These are phyloP conservation scores for Fusarium mangiferae DNA, from an alignment of 2,329 filamentous ascomycete genomes.

Conservation along the genomic window DNA sequence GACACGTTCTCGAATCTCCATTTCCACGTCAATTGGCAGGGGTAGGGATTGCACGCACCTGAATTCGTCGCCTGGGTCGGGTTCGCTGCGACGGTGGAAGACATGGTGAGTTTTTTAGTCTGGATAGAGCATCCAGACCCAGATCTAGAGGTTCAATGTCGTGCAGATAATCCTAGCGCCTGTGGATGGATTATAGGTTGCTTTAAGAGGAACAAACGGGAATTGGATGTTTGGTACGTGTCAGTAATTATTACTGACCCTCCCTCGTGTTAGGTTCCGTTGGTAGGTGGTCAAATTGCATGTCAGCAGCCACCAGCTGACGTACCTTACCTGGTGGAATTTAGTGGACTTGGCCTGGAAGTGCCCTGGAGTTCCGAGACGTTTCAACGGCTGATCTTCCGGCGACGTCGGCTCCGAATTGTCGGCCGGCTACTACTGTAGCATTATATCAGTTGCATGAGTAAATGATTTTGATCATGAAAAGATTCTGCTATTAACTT, in stretches of 20 bases:
- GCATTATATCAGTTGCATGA: not conserved
- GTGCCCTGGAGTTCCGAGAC: constrained; percentile 25
- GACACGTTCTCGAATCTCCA: constrained; percentile 45
- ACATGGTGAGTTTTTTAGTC: constrained; percentile 49
- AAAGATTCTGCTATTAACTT: not conserved
- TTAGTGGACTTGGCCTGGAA: constrained; percentile 39
- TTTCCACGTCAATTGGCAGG: constrained; percentile 37
- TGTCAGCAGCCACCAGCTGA: constrained; percentile 37
- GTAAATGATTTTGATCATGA: not conserved
- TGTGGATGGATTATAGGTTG: constrained; percentile 7
- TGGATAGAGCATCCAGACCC: constrained; percentile 36
- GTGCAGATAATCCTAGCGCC: constrained; percentile 26
- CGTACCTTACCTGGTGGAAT: constrained; percentile 23
- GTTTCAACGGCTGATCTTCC: constrained; percentile 28
- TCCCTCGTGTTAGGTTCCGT: constrained; percentile 22
- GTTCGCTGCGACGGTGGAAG: constrained; percentile 51
- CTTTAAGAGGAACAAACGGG: constrained; percentile 26
- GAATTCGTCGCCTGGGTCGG: constrained; percentile 50
- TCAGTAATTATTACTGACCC: constrained; percentile 17
- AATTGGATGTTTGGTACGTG: constrained; percentile 21
- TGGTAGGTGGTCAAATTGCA: constrained; percentile 15
- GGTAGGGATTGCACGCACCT: constrained; percentile 47
- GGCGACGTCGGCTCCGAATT: constrained; percentile 17
- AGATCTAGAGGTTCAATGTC: constrained; percentile 22
- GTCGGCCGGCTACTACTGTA: constrained; percentile 18